A percentile compares a stretch with the other conserved stretches of the same genome.
Conservation (phyloP, 1,284 basidiomycete genomes). For the Flammula alnicola region DNA sequence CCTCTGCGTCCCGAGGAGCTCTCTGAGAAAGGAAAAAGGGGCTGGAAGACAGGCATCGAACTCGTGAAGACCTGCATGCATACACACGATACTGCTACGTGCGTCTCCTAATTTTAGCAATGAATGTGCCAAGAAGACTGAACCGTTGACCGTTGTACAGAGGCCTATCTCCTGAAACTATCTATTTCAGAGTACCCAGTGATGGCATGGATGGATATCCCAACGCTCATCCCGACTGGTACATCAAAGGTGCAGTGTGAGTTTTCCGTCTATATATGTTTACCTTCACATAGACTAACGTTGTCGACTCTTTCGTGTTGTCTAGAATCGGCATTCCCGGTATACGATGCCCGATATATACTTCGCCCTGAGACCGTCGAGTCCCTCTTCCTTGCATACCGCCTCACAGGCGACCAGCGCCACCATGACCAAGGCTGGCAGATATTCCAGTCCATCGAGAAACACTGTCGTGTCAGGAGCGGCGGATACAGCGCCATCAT, state of each 20-base stretch:
- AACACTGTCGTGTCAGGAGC: constrained; percentile 73
- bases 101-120: constrained; percentile 35
- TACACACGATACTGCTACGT: constrained; percentile 88
- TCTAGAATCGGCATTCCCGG: constrained; percentile 49
- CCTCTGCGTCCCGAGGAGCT: constrained; percentile 64
- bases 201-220: constrained; percentile 49
- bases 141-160: constrained; percentile 39
- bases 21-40: constrained; percentile 61
- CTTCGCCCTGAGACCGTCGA: constrained; percentile 87
- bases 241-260: constrained; percentile 79
- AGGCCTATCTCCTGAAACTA: constrained; percentile 85
- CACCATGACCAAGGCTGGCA: constrained; percentile 90
- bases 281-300: too few relatives aligned
- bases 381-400: constrained; percentile 89
- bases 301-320: background rate
- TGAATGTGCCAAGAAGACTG: background rate
- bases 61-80: constrained; percentile 88
- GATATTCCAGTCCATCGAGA: constrained; percentile 91
- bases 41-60: constrained; percentile 87
- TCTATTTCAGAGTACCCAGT: constrained; percentile 67
- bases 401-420: constrained; percentile 81
- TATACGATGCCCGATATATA: constrained; percentile 90
- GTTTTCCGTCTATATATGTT: constrained; percentile 10
- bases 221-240: constrained; percentile 72
- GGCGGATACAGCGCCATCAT: constrained; percentile 92